A percentile compares a stretch with the other conserved stretches of the same genome.
Conservation (phyloP, 208 protist genomes). For the Acanthamoeba healyi region DNA sequence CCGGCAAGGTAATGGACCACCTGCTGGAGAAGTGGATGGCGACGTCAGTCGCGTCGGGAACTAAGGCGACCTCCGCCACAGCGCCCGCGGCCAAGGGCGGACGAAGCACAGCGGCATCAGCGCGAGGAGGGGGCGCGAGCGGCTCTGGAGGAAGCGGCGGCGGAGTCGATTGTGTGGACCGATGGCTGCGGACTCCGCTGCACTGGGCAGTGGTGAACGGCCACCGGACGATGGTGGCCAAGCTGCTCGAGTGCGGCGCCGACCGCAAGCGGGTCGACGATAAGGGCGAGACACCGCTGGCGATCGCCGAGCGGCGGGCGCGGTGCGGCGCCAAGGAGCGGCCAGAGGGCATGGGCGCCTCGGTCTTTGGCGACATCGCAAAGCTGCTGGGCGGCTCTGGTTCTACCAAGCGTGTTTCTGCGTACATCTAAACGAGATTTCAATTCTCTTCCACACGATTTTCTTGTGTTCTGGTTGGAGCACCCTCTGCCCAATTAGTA, state of each 20-base stretch:
- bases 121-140: neutral
- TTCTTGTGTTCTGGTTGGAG: too few species aligned
- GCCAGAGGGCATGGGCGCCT: conserved; percentile 54
- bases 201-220: conserved; percentile 73
- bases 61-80: neutral
- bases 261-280: neutral
- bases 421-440: neutral
- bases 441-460: too few species aligned
- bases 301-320: conserved; percentile 57
- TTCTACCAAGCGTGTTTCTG: conserved; percentile 27
- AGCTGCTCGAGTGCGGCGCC: conserved; percentile 50
- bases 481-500: too few species aligned
- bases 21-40: conserved; percentile 60
- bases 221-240: conserved; percentile 62
- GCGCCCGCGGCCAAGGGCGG: conserved; percentile 31
- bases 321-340: conserved; percentile 62
- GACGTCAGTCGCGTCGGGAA: neutral
- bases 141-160: too few species aligned
- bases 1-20: conserved; percentile 58
- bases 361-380: conserved; percentile 72
- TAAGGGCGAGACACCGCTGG: conserved; percentile 58
- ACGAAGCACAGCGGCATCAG: neutral
- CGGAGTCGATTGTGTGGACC: conserved; percentile 24
- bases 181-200: conserved; percentile 63
- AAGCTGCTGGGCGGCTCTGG: conserved; percentile 73